Evolutionary conservation across 768 basidiomycete genomes (phyloP).

Genomic region (Lactarius sp.): DNA sequence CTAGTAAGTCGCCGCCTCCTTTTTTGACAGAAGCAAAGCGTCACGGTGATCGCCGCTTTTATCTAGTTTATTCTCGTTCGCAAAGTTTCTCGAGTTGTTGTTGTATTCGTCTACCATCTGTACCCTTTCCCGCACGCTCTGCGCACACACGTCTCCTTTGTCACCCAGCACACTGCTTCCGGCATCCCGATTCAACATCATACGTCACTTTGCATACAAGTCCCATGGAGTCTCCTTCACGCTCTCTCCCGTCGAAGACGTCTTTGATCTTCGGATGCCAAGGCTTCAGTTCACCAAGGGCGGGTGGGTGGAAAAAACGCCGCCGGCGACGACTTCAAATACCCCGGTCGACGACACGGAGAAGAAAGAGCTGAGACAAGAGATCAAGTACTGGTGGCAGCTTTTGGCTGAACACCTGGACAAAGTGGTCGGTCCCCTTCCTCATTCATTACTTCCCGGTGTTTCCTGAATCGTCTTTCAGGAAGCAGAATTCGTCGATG

Average conservation of each 20-base stretch:
- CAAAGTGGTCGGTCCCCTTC: constrained; percentile 41
- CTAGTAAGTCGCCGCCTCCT: constrained; percentile 39
- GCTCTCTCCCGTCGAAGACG: constrained; percentile 44
- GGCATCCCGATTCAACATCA: constrained; percentile 35
- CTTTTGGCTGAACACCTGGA: constrained; percentile 56
- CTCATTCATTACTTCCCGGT: background rate
- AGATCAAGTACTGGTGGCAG: constrained; percentile 67
- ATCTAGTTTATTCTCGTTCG: constrained; percentile 41
- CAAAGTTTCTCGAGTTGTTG: constrained; percentile 34
- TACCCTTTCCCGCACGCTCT: constrained; percentile 25
- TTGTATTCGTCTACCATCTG: constrained; percentile 32
- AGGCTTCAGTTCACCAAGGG: constrained; percentile 48
- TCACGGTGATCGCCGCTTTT: constrained; percentile 29
- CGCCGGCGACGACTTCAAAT: background rate
- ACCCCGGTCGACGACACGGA: constrained; percentile 33
- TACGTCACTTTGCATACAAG: constrained; percentile 40
- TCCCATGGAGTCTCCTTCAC: constrained; percentile 40
- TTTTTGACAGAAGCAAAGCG: constrained; percentile 40
- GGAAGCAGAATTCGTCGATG: constrained; percentile 40
- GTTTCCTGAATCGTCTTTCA: constrained; percentile 25
- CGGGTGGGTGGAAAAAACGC: constrained; percentile 23
- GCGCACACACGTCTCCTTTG: constrained; percentile 19
- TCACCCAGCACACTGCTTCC: constrained; percentile 30
- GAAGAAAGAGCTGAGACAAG: constrained; percentile 47
- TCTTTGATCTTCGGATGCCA: constrained; percentile 60